phyloP scores from a whole-genome alignment of 345 rosid genomes.

The Brassica rapa region DNA sequence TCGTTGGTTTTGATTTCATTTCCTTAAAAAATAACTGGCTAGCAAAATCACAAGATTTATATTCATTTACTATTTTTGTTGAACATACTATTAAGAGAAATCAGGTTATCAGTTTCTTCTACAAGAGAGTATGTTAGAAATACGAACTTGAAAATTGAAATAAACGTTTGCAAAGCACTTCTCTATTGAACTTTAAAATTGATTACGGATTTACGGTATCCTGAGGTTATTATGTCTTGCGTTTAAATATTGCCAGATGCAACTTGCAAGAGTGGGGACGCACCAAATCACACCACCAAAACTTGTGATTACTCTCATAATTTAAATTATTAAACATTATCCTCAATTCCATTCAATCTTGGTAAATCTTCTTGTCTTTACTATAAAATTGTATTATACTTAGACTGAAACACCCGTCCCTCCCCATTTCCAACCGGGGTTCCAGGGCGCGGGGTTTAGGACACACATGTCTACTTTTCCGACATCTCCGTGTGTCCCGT shows the following conservation, averaged over 20 bases:
- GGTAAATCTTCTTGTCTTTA: background rate
- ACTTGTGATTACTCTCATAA: background rate
- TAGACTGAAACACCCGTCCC: too few species aligned
- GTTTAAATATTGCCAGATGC: slow-evolving; percentile 3
- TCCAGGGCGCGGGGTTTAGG: too few species aligned
- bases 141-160: background rate
- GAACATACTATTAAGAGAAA: background rate
- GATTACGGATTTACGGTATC: background rate
- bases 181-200: background rate
- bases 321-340: background rate
- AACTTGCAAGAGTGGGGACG: slow-evolving; percentile 15
- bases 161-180: background rate
- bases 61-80: background rate
- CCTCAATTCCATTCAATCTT: background rate
- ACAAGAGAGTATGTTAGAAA: background rate
- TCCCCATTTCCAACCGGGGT: too few species aligned
- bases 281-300: slow-evolving; percentile 23
- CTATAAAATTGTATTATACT: background rate
- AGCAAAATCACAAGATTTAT: background rate
- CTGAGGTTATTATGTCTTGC: background rate
- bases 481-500: too few species aligned
- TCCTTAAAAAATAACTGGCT: background rate
- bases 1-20: slow-evolving; percentile 5
- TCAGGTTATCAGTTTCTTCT: background rate
- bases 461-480: too few species aligned